Evolutionary conservation across 768 basidiomycete species (phyloP).

Genomic region (Podaxis mareebaensis): DNA sequence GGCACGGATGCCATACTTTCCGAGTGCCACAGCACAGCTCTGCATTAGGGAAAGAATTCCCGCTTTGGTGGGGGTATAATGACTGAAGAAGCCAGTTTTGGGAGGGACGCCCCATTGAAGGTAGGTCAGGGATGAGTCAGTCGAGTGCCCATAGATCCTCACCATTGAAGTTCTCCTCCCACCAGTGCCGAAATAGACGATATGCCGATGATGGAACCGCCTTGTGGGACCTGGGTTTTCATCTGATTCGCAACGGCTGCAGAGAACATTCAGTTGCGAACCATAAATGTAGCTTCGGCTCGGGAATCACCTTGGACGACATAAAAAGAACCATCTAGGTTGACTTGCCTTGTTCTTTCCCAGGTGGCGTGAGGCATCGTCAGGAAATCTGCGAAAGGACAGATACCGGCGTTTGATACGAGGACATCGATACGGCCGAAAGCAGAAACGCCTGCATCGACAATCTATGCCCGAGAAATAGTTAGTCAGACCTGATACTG

Average conservation of each 20-base stretch:
- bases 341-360: slow-evolving; percentile 67
- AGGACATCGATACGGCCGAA: slow-evolving; percentile 65
- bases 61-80: slow-evolving; percentile 82
- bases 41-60: slow-evolving; percentile 80
- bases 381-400: slow-evolving; percentile 76
- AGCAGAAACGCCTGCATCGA: slow-evolving; percentile 53
- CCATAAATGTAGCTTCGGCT: not conserved
- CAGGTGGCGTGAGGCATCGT: slow-evolving; percentile 64
- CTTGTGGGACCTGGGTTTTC: slow-evolving; percentile 65
- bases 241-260: slow-evolving; percentile 73
- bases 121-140: slow-evolving; percentile 4
- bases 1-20: slow-evolving; percentile 74
- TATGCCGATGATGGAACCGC: slow-evolving; percentile 74
- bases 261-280: not conserved
- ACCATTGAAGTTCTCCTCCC: slow-evolving; percentile 73
- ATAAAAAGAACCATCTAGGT: slow-evolving; percentile 77
- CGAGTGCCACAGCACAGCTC: slow-evolving; percentile 73
- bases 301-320: slow-evolving; percentile 53
- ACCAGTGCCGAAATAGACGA: slow-evolving; percentile 81
- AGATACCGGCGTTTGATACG: slow-evolving; percentile 59
- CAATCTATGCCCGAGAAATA: slow-evolving; percentile 47
- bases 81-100: slow-evolving; percentile 34
- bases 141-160: slow-evolving; percentile 14
- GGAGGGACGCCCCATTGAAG: not conserved
- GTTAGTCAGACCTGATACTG: not conserved